Base-by-base conservation (phyloP, 495 filamentous ascomycete species). In the Aspergillus indologenus region DNA sequence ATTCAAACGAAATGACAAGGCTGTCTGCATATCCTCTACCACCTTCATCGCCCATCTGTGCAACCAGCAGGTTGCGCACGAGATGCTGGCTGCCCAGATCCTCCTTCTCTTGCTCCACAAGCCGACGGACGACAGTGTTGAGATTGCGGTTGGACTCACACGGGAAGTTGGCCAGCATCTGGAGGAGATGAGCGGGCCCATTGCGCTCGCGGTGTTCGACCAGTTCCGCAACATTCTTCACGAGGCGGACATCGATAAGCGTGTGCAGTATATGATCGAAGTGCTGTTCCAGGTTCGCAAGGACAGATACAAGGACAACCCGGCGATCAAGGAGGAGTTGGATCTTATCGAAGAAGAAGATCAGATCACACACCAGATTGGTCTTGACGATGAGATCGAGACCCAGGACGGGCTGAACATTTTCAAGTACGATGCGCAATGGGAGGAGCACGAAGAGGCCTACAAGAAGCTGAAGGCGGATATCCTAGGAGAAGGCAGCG, bases 241-340 rank as follows among this genome's bases (percentile, higher is more conserved):
- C 71, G 95, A 98, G 69, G 90, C 90, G 40, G 91, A 92, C 66
- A 93, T 98, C 66, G 94, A 99, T 66, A 96, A 96, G 75, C 81
- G 94, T 57, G 90, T 92, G 29, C 94, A 98, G 75, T 98, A 97
- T 71, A 96, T 96, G 91, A 95, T 99, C 60, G 94, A 99, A 69
- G 93, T 97, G 9, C 77, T 99, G 55, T 98, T 99, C 73, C 92
- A 98, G 72, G 87, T 97, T 31, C 85, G 94, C 53, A 98, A 96
- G 72, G 94, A 98, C 71, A 87, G 88, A 51, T 99, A 93, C 77
- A 97, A 96, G 76, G 91, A 98, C 65, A 90, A 97, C 61, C 91
- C 85, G 7, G 86, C 90, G 1, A 81, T 99, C 66, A 91, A 86
- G 65, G 91, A 96, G 66, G 95, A 98, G 66, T 79, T 99, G 31